Conservation (phyloP, 306 rosid genomes). For the Trifolium pratense region DNA sequence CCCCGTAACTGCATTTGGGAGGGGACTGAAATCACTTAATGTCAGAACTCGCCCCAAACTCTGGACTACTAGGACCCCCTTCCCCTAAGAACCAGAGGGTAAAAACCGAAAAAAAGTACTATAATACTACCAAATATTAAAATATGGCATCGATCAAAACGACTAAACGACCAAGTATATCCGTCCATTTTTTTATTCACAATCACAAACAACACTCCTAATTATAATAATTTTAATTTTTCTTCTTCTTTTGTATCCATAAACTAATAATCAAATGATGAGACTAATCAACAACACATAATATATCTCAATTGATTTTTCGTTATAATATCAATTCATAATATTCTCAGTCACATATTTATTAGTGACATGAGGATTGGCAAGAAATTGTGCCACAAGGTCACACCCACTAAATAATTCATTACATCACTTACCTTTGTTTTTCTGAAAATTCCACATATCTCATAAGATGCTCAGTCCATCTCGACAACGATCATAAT, state of each 20-base stretch:
- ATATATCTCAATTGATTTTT: constrained; percentile 3
- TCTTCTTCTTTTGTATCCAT: background rate
- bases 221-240: background rate
- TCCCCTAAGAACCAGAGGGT: no score
- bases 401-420: background rate
- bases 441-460: constrained; percentile 30
- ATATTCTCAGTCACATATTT: constrained; percentile 7
- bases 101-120: no score
- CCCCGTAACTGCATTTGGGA: no score
- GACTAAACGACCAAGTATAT: constrained; percentile 10
- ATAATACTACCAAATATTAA: background rate
- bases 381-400: constrained; percentile 23
- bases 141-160: background rate
- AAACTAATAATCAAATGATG: constrained; percentile 17
- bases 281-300: constrained; percentile 30
- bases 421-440: constrained; percentile 5
- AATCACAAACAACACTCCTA: constrained; percentile 4
- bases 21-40: no score
- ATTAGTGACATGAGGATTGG: background rate
- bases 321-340: background rate
- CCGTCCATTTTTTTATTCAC: background rate
- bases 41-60: no score
- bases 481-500: constrained; percentile 42
- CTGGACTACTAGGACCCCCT: no score
- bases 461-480: constrained; percentile 50